These are phyloP conservation scores for Tanacetum coccineum DNA, from an alignment of 129 eudicot genomes.

Conservation along the genomic window DNA sequence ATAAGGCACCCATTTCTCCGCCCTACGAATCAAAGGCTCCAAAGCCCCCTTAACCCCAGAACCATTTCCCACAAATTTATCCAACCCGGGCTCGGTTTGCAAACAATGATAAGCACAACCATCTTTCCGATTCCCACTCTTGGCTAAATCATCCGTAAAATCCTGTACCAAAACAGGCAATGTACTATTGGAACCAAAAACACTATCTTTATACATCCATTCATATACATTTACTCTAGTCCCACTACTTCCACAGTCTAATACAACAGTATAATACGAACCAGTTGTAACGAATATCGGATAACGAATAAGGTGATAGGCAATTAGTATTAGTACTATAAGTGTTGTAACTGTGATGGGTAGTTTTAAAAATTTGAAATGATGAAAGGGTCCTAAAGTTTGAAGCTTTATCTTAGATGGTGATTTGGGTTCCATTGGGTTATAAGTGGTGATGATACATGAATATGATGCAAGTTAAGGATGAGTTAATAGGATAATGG, in stretches of 20 bases:
- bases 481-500: background rate
- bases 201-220: no score
- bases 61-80: slow-evolving; percentile 66
- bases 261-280: slow-evolving; percentile 65
- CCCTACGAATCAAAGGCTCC: slow-evolving; percentile 76
- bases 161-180: slow-evolving; percentile 30
- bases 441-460: background rate
- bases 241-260: slow-evolving; percentile 95
- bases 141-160: slow-evolving; percentile 51
- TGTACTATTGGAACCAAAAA: no score
- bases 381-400: slow-evolving; percentile 30
- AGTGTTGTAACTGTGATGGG: slow-evolving; percentile 24
- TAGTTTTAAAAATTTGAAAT: slow-evolving; percentile 28
- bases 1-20: slow-evolving; percentile 62
- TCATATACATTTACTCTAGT: slow-evolving; percentile 48
- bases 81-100: slow-evolving; percentile 93
- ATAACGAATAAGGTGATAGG: slow-evolving; percentile 22
- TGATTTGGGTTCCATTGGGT: slow-evolving; percentile 63
- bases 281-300: slow-evolving; percentile 19
- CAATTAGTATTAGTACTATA: slow-evolving; percentile 29
- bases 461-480: background rate
- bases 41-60: slow-evolving; percentile 60
- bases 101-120: slow-evolving; percentile 80
- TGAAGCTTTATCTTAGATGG: slow-evolving; percentile 64
- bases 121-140: slow-evolving; percentile 23